Evolutionary conservation across 2,329 filamentous ascomycete species (phyloP).

Genomic region (Aureobasidium namibiae): DNA sequence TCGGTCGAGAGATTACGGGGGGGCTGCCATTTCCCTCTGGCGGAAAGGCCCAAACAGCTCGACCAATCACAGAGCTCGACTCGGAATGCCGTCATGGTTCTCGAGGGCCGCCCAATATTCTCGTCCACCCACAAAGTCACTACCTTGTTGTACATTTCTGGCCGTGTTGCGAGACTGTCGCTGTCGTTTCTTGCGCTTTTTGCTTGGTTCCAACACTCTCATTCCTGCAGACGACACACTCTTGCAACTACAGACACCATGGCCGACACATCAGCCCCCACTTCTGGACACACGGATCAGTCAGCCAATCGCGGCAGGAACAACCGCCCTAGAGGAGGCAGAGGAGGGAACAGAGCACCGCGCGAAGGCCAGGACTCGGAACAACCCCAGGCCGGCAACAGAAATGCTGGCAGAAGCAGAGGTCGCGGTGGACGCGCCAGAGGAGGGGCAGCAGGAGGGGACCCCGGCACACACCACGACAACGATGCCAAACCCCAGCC

Average conservation of each 20-base stretch:
- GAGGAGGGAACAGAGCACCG: constrained; percentile 28
- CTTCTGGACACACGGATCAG: neutral
- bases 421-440: constrained; percentile 33
- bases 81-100: constrained; percentile 3
- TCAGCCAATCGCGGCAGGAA: constrained; percentile 19
- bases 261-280: constrained; percentile 12
- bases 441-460: constrained; percentile 21
- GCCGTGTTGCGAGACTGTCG: neutral
- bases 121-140: neutral
- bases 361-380: constrained; percentile 18
- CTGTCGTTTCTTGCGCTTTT: neutral
- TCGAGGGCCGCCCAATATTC: neutral
- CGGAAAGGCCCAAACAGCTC: neutral
- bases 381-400: constrained; percentile 20
- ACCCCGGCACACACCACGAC: constrained; percentile 16
- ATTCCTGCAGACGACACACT: neutral
- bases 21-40: neutral
- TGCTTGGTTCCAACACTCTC: neutral
- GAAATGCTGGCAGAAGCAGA: constrained; percentile 20
- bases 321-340: constrained; percentile 27
- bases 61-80: constrained; percentile 5
- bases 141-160: neutral
- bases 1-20: constrained; percentile 3
- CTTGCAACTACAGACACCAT: neutral
- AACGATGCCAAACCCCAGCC: constrained; percentile 17